Conservation (phyloP, 176 grass and related monocot genomes). For the Avena eriantha region DNA sequence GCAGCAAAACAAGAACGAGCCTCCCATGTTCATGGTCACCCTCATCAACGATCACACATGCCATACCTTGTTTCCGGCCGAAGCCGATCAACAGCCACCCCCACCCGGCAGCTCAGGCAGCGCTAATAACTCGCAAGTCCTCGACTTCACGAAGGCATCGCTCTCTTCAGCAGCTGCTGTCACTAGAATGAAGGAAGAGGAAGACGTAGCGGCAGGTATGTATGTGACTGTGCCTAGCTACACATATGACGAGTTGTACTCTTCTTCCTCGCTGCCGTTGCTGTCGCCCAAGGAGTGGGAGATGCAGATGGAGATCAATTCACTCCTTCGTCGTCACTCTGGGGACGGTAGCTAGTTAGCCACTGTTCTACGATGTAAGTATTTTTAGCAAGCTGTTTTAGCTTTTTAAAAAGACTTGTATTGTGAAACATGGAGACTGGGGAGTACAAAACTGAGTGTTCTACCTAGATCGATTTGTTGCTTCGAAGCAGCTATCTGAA, state of each 20-base stretch:
- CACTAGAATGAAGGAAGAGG: slow-evolving; percentile 27
- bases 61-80: slow-evolving; percentile 25
- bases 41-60: slow-evolving; percentile 51
- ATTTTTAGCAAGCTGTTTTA: too few species aligned
- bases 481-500: background rate
- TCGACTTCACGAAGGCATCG: slow-evolving; percentile 44
- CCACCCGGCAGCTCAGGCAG: slow-evolving; percentile 27
- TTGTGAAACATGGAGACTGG: too few species aligned
- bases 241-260: slow-evolving; percentile 5
- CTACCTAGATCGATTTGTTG: background rate
- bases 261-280: slow-evolving; percentile 8
- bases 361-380: too few species aligned
- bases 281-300: background rate
- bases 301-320: slow-evolving; percentile 20
- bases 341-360: background rate
- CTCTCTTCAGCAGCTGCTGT: background rate
- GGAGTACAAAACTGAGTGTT: background rate
- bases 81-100: background rate
- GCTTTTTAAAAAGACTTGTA: too few species aligned
- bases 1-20: slow-evolving; percentile 27
- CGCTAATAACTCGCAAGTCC: background rate
- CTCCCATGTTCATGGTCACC: slow-evolving; percentile 41
- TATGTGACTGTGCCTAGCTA: background rate
- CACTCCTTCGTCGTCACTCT: background rate
- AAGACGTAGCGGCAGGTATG: background rate